Evolutionary conservation across 768 basidiomycete species (phyloP), one percentile per base, ranked within the genome.

Genomic region (Tricholomella constricta): DNA sequence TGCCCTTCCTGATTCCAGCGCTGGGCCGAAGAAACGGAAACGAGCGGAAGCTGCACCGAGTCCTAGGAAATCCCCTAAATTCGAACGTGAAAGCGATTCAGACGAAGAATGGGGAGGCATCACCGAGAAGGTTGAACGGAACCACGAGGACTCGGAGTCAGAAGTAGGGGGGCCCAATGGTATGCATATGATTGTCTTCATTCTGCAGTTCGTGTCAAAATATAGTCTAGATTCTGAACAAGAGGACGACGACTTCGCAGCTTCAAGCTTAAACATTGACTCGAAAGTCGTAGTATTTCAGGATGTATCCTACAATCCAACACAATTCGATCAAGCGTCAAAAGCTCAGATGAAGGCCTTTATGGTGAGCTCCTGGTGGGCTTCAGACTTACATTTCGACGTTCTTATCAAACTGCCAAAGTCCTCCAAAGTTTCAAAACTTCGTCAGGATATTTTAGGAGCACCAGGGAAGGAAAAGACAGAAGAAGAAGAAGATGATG

Each of bases 361-460:
- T 64, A 91, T 93, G 90, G 91, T 90, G 62, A 51, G 73, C 64
- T 47, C 10, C 17, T 41, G 22, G 20, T 29, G 34, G 46, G 6
- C 19, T 5, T 42, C 14, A 25, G 23, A 32, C 36, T 34, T 22
- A n/a, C 36, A 52, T 19, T 6, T n/a, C 19, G 52, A 15, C 35
- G 57, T 46, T 36, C 42, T 44, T 37, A 44, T 42, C 54, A 91
- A 8, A 22, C 29, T 23, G 12, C 23, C 11, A 17, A 52, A 59
- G 91, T 94, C 91, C 3, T 90, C 91, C 20, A 92, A 87, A 71
- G 80, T 90, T 20, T 77, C 81, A 17, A 86, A 83, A 60, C 54
- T 91, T 25, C 77, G 75, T 22, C 63, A 74, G 51, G 73, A 77
- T 27, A 48, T 60, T 1, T 50, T 62, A 11, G 57, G 55, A 27